Base-by-base conservation (phyloP, 2,329 filamentous ascomycete species). In the Colletotrichum simmondsii region DNA sequence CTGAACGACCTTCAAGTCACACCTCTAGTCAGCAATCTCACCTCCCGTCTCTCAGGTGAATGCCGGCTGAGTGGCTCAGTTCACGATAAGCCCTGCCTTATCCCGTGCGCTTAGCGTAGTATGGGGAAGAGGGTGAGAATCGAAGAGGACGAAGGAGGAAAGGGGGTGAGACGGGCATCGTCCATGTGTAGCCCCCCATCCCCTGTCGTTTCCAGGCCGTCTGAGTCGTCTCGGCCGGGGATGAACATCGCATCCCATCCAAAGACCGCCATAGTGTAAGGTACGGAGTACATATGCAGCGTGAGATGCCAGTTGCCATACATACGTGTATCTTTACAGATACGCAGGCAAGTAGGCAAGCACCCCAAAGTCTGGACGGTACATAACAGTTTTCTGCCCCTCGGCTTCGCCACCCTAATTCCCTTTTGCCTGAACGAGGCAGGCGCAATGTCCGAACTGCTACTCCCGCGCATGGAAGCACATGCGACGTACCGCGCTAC, bases 371-470 rank as follows among this genome's bases (percentile, higher is more conserved):
- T n/a, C 16, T 16, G 5, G 35, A 37, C 32, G 32, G 8, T 2
- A 12, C 2, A 37, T 19, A 32, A 57, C 56, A 65, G 19, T 57
- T 63, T 68, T 62, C 56, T 42, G 63, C 68, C 53, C 68, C 70
- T 68, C 54, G 59, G 66, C 63, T 67, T 75, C 64, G 61, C 74
- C 63, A 73, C 74, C 52, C 54, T 46, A 66, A 19, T 32, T 54
- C n/a, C 52, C 30, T 30, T 10, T n/a, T 28, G 2, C 28, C 11
- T 52, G 5, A 11, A 58, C 14, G 37, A 30, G 30, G 35, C 24
- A 37, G 32, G 24, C 35, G 22, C 56, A 67, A 52, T 57, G 35
- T 57, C 53, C 53, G 37, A 62, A 58, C 70, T 42, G 59, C 8
- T 22, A 26, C 10, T 19, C 52, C 42, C 24, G 19, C 30, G 10